phyloP scores from a whole-genome alignment of 768 basidiomycete species.

The Multifurca ochricompacta region DNA sequence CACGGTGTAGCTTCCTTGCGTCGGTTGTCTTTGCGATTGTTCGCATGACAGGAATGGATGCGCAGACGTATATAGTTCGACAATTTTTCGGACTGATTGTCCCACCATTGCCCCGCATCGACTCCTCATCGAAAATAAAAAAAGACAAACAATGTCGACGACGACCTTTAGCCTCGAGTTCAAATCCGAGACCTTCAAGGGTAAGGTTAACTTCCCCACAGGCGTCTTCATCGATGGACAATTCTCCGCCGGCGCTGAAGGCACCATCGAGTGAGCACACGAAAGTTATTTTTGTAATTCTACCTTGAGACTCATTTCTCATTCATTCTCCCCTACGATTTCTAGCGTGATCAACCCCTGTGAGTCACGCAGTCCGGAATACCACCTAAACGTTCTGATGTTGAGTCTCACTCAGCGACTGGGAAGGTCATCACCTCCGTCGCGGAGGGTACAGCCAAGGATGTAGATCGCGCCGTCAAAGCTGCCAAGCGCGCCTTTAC shows the following conservation, averaged over 20 bases:
- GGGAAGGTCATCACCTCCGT: constrained; percentile 55
- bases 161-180: constrained; percentile 43
- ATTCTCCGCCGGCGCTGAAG: constrained; percentile 49
- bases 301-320: background rate
- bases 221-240: constrained; percentile 69
- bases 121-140: no score
- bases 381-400: background rate
- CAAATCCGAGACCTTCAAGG: constrained; percentile 49
- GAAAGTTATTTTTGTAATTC: background rate
- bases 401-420: constrained; percentile 26
- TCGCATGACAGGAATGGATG: no score
- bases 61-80: no score
- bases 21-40: no score
- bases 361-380: background rate
- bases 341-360: constrained; percentile 61
- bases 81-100: no score
- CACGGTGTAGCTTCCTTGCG: no score
- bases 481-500: constrained; percentile 59
- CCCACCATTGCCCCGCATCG: no score
- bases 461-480: constrained; percentile 70
- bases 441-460: constrained; percentile 52
- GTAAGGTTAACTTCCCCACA: constrained; percentile 47
- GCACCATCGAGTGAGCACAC: constrained; percentile 56
- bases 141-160: constrained; percentile 35
- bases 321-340: constrained; percentile 6